phyloP scores from a whole-genome alignment of 2,329 filamentous ascomycete genomes.

The Aspergillus sergii region DNA sequence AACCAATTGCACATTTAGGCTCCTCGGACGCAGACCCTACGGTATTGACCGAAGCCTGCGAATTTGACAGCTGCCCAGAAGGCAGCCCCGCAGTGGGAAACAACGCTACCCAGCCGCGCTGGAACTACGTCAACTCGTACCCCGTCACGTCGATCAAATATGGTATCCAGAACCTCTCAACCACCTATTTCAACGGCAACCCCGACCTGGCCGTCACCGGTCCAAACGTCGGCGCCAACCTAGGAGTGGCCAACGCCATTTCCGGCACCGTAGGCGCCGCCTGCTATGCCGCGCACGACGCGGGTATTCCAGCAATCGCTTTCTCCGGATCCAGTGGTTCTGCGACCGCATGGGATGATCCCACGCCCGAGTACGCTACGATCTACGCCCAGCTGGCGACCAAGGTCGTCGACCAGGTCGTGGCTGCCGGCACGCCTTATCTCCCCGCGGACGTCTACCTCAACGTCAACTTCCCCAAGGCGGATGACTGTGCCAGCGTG shows the following conservation, averaged over 20 bases:
- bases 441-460: constrained; percentile 63
- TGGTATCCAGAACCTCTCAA: constrained; percentile 61
- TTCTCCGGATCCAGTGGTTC: constrained; percentile 62
- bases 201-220: constrained; percentile 69
- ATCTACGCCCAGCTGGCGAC: constrained; percentile 67
- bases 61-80: constrained; percentile 64
- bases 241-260: constrained; percentile 59
- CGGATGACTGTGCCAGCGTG: constrained; percentile 54
- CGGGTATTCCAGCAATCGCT: constrained; percentile 66
- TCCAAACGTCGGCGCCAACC: constrained; percentile 63
- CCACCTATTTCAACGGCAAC: constrained; percentile 55
- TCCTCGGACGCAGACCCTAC: constrained; percentile 55
- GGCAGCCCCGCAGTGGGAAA: constrained; percentile 59
- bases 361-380: constrained; percentile 52
- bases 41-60: constrained; percentile 55
- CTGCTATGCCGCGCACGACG: constrained; percentile 56
- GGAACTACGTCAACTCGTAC: constrained; percentile 74
- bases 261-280: constrained; percentile 71
- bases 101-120: constrained; percentile 59
- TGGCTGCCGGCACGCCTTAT: constrained; percentile 63
- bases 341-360: constrained; percentile 56
- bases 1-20: constrained; percentile 42
- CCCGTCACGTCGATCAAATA: constrained; percentile 66
- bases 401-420: constrained; percentile 58
- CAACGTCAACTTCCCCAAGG: constrained; percentile 69